Conservation (phyloP, 2,329 filamentous ascomycete genomes). For the Fusarium devonianum region DNA sequence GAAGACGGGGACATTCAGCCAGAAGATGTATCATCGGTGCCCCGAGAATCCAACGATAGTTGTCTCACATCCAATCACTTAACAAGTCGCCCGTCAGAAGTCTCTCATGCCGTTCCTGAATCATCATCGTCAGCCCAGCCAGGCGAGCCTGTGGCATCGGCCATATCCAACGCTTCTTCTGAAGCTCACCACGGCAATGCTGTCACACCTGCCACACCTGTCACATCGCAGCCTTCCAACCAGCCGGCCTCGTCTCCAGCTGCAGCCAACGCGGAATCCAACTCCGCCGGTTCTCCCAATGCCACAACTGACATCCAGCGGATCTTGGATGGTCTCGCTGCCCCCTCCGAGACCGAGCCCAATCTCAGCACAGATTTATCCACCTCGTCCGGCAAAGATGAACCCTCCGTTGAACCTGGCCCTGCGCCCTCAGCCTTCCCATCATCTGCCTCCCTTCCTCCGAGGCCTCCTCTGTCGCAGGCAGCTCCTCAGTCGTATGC, state of each 20-base stretch:
- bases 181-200: conserved; percentile 39
- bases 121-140: conserved; percentile 40
- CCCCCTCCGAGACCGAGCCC: conserved; percentile 45
- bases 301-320: conserved; percentile 50
- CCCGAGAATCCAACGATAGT: conserved; percentile 53
- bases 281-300: conserved; percentile 41
- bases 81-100: conserved; percentile 44
- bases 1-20: conserved; percentile 47
- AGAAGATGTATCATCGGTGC: conserved; percentile 55
- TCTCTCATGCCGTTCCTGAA: conserved; percentile 45
- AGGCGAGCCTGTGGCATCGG: conserved; percentile 35
- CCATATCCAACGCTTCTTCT: conserved; percentile 41
- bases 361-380: conserved; percentile 43
- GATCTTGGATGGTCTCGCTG: conserved; percentile 52
- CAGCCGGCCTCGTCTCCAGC: conserved; percentile 37
- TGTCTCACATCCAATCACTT: conserved; percentile 51
- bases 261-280: conserved; percentile 41
- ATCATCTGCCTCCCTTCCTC: conserved; percentile 54
- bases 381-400: conserved; percentile 37
- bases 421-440: conserved; percentile 46
- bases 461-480: conserved; percentile 54
- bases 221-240: conserved; percentile 35
- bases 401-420: conserved; percentile 36
- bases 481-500: conserved; percentile 48
- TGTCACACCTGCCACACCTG: conserved; percentile 27